A percentile compares a stretch with the other conserved stretches of the same genome.
Conservation (phyloP, 805 yeast species). For the Candida morakotiae region DNA sequence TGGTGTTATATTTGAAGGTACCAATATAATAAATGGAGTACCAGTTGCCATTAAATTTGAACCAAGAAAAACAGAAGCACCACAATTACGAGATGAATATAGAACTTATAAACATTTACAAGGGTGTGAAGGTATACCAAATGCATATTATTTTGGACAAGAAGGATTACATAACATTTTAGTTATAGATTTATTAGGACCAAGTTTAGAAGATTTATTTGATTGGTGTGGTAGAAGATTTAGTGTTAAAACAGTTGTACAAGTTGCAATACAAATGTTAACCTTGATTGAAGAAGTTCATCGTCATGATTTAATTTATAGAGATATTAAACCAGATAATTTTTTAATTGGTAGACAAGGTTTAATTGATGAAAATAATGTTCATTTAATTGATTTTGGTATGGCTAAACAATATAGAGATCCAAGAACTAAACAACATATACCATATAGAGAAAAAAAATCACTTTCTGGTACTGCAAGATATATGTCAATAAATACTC, state of each 20-base stretch:
- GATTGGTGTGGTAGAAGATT: slow-evolving; percentile 86
- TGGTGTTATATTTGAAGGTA: slow-evolving; percentile 81
- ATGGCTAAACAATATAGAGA: slow-evolving; percentile 86
- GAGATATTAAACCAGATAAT: slow-evolving; percentile 84
- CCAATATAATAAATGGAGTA: slow-evolving; percentile 60
- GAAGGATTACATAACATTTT: slow-evolving; percentile 78
- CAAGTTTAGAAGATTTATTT: slow-evolving; percentile 76
- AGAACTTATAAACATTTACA: slow-evolving; percentile 70
- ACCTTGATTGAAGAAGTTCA: slow-evolving; percentile 68
- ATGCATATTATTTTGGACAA: slow-evolving; percentile 80
- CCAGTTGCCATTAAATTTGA: slow-evolving; percentile 79
- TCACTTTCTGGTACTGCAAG: slow-evolving; percentile 83
- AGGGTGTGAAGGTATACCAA: slow-evolving; percentile 72
- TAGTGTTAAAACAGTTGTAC: slow-evolving; percentile 66
- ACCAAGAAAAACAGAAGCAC: slow-evolving; percentile 77
- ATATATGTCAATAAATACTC: slow-evolving; percentile 87
- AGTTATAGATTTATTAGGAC: slow-evolving; percentile 74
- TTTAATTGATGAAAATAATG: slow-evolving; percentile 56
- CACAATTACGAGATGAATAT: slow-evolving; percentile 78
- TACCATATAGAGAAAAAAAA: slow-evolving; percentile 77
- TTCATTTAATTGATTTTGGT: slow-evolving; percentile 77
- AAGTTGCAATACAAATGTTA: slow-evolving; percentile 76
- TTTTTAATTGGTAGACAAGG: slow-evolving; percentile 67
- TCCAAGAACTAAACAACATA: slow-evolving; percentile 74
- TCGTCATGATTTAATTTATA: slow-evolving; percentile 69